Percentiles rank a stretch among this genome's conserved stretches.
phyloP scores from a whole-genome alignment of 2,329 filamentous ascomycete genomes.

The Fonsecaea pugnacius region DNA sequence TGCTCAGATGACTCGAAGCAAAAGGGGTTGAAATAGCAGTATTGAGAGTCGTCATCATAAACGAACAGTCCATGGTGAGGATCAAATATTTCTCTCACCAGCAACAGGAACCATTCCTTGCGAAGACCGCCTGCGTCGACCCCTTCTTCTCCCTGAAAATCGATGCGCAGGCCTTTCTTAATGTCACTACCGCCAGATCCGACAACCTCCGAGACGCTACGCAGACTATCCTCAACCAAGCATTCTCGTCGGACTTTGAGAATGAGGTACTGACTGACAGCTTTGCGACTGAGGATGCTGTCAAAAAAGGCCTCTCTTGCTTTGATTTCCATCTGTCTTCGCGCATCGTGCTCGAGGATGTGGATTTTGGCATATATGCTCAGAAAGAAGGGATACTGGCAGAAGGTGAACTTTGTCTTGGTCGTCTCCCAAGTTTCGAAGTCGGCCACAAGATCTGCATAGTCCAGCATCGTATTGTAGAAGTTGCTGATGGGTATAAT shows the following conservation, averaged over 20 bases:
- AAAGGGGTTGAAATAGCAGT: conserved; percentile 91
- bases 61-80: conserved; percentile 89
- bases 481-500: conserved; percentile 81
- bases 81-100: conserved; percentile 88
- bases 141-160: conserved; percentile 86
- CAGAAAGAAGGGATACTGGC: conserved; percentile 88
- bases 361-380: conserved; percentile 92
- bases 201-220: conserved; percentile 81
- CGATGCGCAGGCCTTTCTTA: conserved; percentile 85
- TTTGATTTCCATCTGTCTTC: conserved; percentile 85
- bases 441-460: conserved; percentile 80
- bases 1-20: conserved; percentile 91
- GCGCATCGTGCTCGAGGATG: conserved; percentile 84
- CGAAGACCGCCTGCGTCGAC: conserved; percentile 86
- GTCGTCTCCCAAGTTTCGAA: conserved; percentile 86
- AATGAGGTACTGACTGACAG: conserved; percentile 75
- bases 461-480: conserved; percentile 84
- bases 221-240: conserved; percentile 62
- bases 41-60: conserved; percentile 87
- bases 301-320: conserved; percentile 90
- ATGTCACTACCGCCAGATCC: conserved; percentile 80
- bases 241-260: conserved; percentile 81
- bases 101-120: conserved; percentile 92
- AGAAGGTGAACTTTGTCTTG: conserved; percentile 78
- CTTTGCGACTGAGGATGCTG: conserved; percentile 76